Evolutionary conservation across 805 yeast genomes (phyloP).

Genomic region (Yarrowia sp.): DNA sequence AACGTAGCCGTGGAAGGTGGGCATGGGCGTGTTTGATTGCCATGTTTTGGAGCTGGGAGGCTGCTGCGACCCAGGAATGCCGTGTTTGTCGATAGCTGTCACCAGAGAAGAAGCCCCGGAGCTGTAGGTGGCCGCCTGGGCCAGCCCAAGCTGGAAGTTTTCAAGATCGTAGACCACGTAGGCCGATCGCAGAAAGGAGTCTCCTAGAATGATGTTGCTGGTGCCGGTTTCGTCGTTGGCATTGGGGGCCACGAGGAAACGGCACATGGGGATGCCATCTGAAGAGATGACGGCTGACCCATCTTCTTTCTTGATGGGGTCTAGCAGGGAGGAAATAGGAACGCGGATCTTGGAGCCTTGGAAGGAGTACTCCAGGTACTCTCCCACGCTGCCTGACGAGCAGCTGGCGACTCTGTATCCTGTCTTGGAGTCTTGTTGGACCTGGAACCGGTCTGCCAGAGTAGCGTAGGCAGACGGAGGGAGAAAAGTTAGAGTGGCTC

Average conservation of each 20-base stretch:
- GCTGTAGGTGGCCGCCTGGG: constrained; percentile 52
- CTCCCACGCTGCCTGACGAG: constrained; percentile 54
- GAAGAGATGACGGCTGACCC: constrained; percentile 6
- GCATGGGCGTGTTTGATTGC: constrained; percentile 26
- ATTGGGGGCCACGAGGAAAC: constrained; percentile 41
- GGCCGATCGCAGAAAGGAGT: constrained; percentile 66
- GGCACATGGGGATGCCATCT: constrained; percentile 35
- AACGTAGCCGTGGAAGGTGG: constrained; percentile 24
- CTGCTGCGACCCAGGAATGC: constrained; percentile 18
- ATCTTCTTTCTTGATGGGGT: constrained; percentile 40
- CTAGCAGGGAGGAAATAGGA: constrained; percentile 73
- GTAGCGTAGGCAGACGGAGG: constrained; percentile 48
- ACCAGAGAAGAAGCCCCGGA: constrained; percentile 49
- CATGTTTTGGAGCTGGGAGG: constrained; percentile 1
- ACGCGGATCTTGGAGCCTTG: constrained; percentile 89
- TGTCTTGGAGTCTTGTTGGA: constrained; percentile 6
- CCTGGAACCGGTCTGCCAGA: constrained; percentile 14
- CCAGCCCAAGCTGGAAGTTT: constrained; percentile 61
- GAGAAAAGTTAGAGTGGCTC: constrained; percentile 60
- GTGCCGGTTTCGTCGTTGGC: constrained; percentile 1
- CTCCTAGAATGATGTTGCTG: constrained; percentile 54
- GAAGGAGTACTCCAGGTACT: constrained; percentile 89
- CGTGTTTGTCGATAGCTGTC: constrained; percentile 7
- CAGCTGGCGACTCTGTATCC: constrained; percentile 39
- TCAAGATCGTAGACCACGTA: constrained; percentile 74